Conservation (phyloP, 163 green algal species). For the Chloromonas sp. region DNA sequence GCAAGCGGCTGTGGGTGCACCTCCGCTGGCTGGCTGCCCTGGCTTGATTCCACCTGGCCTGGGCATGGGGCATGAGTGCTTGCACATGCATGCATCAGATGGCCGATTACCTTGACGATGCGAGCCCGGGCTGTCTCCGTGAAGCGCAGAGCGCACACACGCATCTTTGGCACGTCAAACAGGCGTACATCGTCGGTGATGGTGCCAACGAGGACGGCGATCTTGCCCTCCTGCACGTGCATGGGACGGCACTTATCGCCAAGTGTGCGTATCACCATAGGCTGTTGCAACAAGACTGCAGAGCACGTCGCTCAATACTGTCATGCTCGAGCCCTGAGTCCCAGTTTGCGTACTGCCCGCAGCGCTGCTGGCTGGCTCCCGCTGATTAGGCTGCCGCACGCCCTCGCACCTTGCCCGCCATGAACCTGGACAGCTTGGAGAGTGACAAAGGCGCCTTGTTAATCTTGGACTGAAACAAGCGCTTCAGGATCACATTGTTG, state of each 20-base stretch:
- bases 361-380: too few relatives aligned
- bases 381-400: not conserved
- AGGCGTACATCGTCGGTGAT: slow-evolving; percentile 95
- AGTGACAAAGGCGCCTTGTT: slow-evolving; percentile 94
- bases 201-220: slow-evolving; percentile 92
- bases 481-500: slow-evolving; percentile 96
- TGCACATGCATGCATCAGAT: too few relatives aligned
- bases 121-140: slow-evolving; percentile 94
- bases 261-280: too few relatives aligned
- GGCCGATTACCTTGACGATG: slow-evolving; percentile 80
- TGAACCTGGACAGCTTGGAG: slow-evolving; percentile 90
- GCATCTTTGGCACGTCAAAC: slow-evolving; percentile 91
- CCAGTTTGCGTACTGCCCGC: too few relatives aligned
- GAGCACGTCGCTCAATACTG: too few relatives aligned
- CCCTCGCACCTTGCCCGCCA: slow-evolving; percentile 79
- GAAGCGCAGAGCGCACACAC: slow-evolving; percentile 87
- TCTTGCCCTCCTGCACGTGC: slow-evolving; percentile 75
- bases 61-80: too few relatives aligned
- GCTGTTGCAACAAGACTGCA: too few relatives aligned
- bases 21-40: too few relatives aligned
- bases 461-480: slow-evolving; percentile 92
- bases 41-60: too few relatives aligned
- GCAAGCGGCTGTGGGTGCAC: too few relatives aligned
- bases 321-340: too few relatives aligned
- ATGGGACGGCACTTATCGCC: too few relatives aligned